Base-by-base conservation (phyloP, 352 stramenopile species). In the Phytophthora aleatoria region DNA sequence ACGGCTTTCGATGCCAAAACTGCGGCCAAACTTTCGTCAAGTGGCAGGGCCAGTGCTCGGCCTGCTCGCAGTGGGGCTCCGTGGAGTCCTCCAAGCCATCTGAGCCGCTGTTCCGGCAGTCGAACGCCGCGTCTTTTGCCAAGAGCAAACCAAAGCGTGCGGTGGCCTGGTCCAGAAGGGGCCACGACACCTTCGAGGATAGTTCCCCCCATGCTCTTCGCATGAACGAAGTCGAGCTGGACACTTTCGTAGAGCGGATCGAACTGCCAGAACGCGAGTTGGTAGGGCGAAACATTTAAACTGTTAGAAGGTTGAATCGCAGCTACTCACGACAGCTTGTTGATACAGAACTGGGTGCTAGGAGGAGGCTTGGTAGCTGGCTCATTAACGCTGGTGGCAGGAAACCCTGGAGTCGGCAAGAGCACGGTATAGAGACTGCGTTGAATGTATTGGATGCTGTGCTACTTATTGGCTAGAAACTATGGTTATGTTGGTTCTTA, bases 331-430 rank as follows among this genome's bases (percentile, higher is more conserved):
- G 65, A 57, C 90, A 63, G n/a, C 7, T 33, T 71, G 27, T 5
- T 64, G 44, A 48, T 26, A 2, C 61, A 85, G 83, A 98, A 98
- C 67, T 92, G 91, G 76, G 97, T 99, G 24, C 77, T 99, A 36
- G 97, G 97, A 31, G 97, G 97, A n/a, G 96, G 96, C 5, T 78
- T 99, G 3, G 96, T 99, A 55, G 86, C 89, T 27, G 97, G 96
- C 38, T 98, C 93, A 0, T 76, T 99, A 28, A 97, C 90, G n/a
- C 81, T 99, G 11, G 69, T 99, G 7, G 95, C 94, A 3, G 97
- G 97, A 9, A 96, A 98, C 56, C 97, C 97, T 15, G 97, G 97
- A 36, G 90, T 99, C 4, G 94, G 94, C 55, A 98, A 98, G 71
- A 94, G 85, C 76, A 95, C 87, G 67, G 85, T 95, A 72, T 26